Conservation (phyloP, 2,329 filamentous ascomycete genomes). For the Tricladium varicosporioides region DNA sequence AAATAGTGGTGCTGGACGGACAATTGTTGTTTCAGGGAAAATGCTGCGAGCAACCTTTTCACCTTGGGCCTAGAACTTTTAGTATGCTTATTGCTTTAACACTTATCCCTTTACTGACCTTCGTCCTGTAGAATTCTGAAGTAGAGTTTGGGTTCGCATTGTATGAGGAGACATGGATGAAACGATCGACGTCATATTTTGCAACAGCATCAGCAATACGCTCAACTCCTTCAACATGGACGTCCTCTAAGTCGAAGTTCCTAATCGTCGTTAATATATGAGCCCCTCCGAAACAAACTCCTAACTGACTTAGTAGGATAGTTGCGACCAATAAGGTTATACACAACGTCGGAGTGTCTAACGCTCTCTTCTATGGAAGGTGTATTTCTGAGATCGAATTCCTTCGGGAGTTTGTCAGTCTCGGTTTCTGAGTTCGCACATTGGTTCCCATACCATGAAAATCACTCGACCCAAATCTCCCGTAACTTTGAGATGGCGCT, state of each 20-base stretch:
- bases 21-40: slow-evolving; percentile 96
- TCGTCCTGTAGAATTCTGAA: slow-evolving; percentile 89
- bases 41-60: slow-evolving; percentile 83
- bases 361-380: slow-evolving; percentile 95
- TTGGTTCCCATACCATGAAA: slow-evolving; percentile 62
- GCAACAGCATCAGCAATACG: slow-evolving; percentile 91
- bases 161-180: slow-evolving; percentile 94
- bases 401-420: slow-evolving; percentile 46
- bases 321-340: slow-evolving; percentile 90
- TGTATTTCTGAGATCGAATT: slow-evolving; percentile 94
- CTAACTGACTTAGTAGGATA: slow-evolving; percentile 85
- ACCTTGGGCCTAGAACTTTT: slow-evolving; percentile 58
- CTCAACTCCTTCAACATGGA: slow-evolving; percentile 88
- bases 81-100: neutral
- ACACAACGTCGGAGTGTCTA: slow-evolving; percentile 94
- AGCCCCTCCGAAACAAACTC: neutral
- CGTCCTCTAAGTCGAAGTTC: slow-evolving; percentile 91
- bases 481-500: slow-evolving; percentile 93
- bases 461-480: slow-evolving; percentile 88
- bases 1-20: slow-evolving; percentile 89
- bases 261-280: slow-evolving; percentile 44
- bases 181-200: slow-evolving; percentile 97
- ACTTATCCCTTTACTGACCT: slow-evolving; percentile 51
- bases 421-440: neutral
- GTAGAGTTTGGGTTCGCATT: slow-evolving; percentile 78